Conservation (phyloP, 192 early-diverging fungal species). For the Polychytrium aggregatum region DNA sequence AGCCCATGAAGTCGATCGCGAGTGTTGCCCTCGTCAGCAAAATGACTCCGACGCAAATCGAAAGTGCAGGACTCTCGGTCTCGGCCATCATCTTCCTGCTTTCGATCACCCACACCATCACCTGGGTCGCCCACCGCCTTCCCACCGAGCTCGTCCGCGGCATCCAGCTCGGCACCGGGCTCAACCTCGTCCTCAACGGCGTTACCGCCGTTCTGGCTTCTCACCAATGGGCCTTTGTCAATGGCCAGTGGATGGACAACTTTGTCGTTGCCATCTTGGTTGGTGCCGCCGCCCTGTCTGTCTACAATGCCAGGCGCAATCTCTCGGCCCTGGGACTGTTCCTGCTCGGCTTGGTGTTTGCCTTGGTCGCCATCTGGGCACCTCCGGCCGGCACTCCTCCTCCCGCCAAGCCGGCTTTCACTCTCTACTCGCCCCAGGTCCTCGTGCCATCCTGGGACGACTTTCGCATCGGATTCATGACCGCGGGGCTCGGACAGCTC, state of each 20-base stretch:
- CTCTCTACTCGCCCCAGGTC: too few relatives aligned
- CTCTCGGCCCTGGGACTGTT: constrained; percentile 66
- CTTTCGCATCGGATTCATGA: constrained; percentile 62
- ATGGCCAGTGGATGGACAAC: constrained; percentile 61
- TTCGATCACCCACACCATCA: constrained; percentile 58
- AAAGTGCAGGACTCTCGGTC: constrained; percentile 63
- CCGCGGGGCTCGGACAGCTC: constrained; percentile 75
- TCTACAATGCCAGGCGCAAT: constrained; percentile 51
- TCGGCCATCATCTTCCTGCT: constrained; percentile 52
- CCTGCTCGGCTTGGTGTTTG: constrained; percentile 55
- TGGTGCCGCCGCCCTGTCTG: constrained; percentile 55
- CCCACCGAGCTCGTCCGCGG: constrained; percentile 65
- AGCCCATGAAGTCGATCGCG: constrained; percentile 86
- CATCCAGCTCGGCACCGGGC: constrained; percentile 68
- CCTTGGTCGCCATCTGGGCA: constrained; percentile 45
- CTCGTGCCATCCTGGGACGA: constrained; percentile 52
- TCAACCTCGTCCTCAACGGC: constrained; percentile 60
- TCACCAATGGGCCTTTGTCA: constrained; percentile 44
- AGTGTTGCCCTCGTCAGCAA: constrained; percentile 65
- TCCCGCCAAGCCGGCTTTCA: constrained; percentile 42
- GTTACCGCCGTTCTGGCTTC: constrained; percentile 29
- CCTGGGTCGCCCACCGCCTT: constrained; percentile 53
- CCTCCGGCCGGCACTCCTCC: constrained; percentile 23
- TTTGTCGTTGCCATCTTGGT: constrained; percentile 57
- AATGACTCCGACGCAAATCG: constrained; percentile 57